Evolutionary conservation across 169 alveolate genomes (phyloP), one percentile per base, ranked within the genome.

Genomic region (Eimeria maxima): DNA sequence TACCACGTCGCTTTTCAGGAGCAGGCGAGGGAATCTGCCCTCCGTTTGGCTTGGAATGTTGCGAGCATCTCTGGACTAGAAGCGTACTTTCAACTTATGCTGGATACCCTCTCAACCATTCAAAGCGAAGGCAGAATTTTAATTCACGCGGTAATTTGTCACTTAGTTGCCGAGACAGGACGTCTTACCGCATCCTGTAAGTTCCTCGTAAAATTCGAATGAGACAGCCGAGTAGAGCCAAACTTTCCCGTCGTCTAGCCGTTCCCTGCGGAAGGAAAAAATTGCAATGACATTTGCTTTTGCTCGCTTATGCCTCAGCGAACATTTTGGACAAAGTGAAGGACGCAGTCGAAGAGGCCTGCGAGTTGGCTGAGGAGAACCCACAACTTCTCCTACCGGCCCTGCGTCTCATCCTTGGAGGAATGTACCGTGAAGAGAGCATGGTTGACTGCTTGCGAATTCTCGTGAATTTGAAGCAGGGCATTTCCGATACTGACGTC

Each of bases 331-430:
- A 84, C 22, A 84, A n/a, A 57, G 29, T 57, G 53, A 50, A 84
- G 78, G 92, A 84, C n/a, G 92, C 76, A 38, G 29, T 84, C 22
- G 92, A 84, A 55, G 92, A 84, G 33, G 78, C 74, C 78, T 84
- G 92, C 78, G 92, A 84, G 29, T 16, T 57, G 57, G 76, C 55
- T 55, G 76, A 55, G 74, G 29, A 53, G 44, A 10, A 8, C 27
- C 53, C 73, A 45, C 4, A 55, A 18, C 63, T 84, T 14, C 33
- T 84, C 1, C 38, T 84, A 14, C 50, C 78, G 11, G 57, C 71
- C 38, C 78, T 84, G 44, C 92, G 74, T 14, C 55, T 84, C 24
- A 53, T 84, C 55, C 27, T 5, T 4, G 78, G 3, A 57, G 92
- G 78, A 10, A 29, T 84, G 53, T 11, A 10, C 42, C 33, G 89